phyloP scores from a whole-genome alignment of 1,284 basidiomycete genomes.

The Cryptococcus sp. region DNA sequence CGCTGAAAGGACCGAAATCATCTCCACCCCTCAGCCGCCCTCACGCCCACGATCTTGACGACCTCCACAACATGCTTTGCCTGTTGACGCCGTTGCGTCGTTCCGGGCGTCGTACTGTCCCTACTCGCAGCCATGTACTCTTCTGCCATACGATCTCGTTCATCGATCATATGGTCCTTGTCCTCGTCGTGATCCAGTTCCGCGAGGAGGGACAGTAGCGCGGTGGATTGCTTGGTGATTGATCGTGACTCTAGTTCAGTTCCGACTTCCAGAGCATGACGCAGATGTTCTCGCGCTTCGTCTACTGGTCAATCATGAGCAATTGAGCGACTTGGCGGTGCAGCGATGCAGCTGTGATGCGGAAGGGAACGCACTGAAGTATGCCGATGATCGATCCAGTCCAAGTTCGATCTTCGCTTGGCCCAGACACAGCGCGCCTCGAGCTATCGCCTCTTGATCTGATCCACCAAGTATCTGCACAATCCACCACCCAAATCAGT shows the following conservation, averaged over 20 bases:
- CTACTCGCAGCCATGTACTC: conserved; percentile 3
- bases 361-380: conserved; percentile 2
- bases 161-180: not conserved
- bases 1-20: conserved; percentile 9
- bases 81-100: conserved; percentile 9
- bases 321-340: not conserved
- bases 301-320: conserved; percentile 7
- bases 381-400: conserved; percentile 12
- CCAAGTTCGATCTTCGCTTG: conserved; percentile 33
- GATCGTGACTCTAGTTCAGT: conserved; percentile 16
- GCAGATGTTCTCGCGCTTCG: conserved; percentile 17
- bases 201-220: conserved; percentile 20
- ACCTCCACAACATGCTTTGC: conserved; percentile 32
- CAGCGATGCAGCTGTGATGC: not conserved
- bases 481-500: not conserved
- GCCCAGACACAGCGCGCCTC: conserved; percentile 35
- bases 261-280: conserved; percentile 12
- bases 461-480: conserved; percentile 17
- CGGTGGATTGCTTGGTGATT: conserved; percentile 16
- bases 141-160: conserved; percentile 3
- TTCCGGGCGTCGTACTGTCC: not conserved
- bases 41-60: conserved; percentile 40
- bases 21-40: conserved; percentile 38
- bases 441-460: conserved; percentile 27
- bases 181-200: conserved; percentile 1